These are phyloP conservation scores for Monosporascus sp. DNA, from an alignment of 2,329 filamentous ascomycete genomes.

Conservation along the genomic window DNA sequence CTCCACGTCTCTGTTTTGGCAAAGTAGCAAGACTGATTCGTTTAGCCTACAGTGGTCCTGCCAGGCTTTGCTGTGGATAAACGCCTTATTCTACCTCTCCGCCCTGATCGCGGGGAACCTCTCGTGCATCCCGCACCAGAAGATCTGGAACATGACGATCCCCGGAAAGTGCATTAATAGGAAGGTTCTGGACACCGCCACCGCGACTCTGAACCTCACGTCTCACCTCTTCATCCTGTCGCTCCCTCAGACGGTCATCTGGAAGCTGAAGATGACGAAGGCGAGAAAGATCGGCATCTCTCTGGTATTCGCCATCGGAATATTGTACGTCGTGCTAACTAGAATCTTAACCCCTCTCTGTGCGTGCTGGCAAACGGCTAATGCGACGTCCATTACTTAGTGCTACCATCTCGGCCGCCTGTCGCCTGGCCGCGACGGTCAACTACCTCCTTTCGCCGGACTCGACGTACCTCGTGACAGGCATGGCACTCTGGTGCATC, in stretches of 20 bases:
- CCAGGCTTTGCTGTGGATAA: neutral
- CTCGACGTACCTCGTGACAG: neutral
- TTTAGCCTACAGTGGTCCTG: neutral
- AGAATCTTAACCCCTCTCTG: neutral
- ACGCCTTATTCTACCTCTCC: neutral
- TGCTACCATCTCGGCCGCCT: neutral
- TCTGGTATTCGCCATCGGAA: neutral
- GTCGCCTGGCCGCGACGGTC: neutral
- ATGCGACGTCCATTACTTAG: neutral
- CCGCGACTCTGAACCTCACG: conserved; percentile 3
- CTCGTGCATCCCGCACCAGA: neutral
- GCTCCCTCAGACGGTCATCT: conserved; percentile 10
- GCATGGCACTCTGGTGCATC: neutral
- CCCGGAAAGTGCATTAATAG: neutral
- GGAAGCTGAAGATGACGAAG: conserved; percentile 8
- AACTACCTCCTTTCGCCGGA: neutral
- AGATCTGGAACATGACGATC: neutral
- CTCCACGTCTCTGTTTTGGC: too few species aligned
- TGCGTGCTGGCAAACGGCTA: neutral
- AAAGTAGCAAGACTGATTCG: too few species aligned
- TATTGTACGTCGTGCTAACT: neutral
- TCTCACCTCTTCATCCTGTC: conserved; percentile 6
- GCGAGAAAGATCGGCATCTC: conserved; percentile 10
- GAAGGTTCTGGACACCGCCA: neutral
- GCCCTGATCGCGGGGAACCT: neutral